phyloP scores from a whole-genome alignment of 2,329 filamentous ascomycete species.

The Knufia petricola region DNA sequence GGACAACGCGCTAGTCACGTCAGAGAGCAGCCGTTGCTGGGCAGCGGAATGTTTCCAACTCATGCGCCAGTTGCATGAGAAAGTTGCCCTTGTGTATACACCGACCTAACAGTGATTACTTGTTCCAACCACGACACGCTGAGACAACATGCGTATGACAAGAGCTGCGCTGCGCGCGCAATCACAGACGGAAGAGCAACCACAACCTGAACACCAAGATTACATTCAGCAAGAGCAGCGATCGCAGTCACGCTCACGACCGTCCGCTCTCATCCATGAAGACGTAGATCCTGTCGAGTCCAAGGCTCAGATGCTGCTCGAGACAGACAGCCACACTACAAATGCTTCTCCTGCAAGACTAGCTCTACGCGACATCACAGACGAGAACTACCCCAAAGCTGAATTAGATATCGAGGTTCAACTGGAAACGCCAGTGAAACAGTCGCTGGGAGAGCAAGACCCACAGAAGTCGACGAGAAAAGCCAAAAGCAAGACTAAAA shows the following conservation, averaged over 20 bases:
- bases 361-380: slow-evolving; percentile 21
- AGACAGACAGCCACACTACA: slow-evolving; percentile 6
- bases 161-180: slow-evolving; percentile 23
- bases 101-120: background rate
- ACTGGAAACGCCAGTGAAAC: slow-evolving; percentile 5
- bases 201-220: background rate
- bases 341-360: slow-evolving; percentile 10
- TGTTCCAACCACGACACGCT: slow-evolving; percentile 13
- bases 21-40: too few relatives aligned
- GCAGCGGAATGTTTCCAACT: too few relatives aligned
- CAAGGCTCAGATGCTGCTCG: background rate
- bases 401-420: slow-evolving; percentile 11
- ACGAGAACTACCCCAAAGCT: slow-evolving; percentile 14
- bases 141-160: slow-evolving; percentile 21
- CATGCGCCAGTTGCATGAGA: background rate
- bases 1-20: too few relatives aligned
- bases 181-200: slow-evolving; percentile 10
- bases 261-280: slow-evolving; percentile 1
- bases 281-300: slow-evolving; percentile 1
- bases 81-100: background rate
- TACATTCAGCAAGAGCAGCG: slow-evolving; percentile 10
- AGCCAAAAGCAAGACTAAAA: background rate
- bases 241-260: background rate
- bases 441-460: slow-evolving; percentile 7
- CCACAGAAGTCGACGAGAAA: slow-evolving; percentile 7